Conservation (phyloP, 805 yeast genomes). For the Candida hispaniensis region DNA sequence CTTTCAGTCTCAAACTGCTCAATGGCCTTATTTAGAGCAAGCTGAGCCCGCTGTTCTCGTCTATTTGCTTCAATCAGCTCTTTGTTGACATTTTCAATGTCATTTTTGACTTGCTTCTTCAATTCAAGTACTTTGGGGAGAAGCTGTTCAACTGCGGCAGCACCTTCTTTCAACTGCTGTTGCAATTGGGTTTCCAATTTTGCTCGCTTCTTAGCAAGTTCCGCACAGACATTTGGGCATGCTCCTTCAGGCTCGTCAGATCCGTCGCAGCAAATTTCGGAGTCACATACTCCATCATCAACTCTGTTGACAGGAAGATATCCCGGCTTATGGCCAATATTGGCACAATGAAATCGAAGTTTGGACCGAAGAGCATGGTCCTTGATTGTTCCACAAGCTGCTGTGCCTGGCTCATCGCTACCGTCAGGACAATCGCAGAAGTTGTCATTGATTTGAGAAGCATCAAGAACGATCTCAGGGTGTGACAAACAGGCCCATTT, state of each 20-base stretch:
- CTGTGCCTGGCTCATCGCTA: constrained; percentile 91
- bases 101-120: constrained; percentile 18
- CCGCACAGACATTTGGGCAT: constrained; percentile 49
- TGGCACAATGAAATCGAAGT: constrained; percentile 59
- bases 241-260: constrained; percentile 57
- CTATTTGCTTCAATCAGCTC: constrained; percentile 6
- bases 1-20: constrained; percentile 2
- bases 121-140: constrained; percentile 26
- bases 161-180: constrained; percentile 29
- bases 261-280: constrained; percentile 86
- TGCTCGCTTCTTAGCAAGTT: constrained; percentile 36
- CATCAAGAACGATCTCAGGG: constrained; percentile 52
- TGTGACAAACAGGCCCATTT: constrained; percentile 61
- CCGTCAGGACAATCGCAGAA: constrained; percentile 98
- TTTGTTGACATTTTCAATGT: constrained; percentile 23
- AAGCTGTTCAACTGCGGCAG: constrained; percentile 28
- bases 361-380: constrained; percentile 20
- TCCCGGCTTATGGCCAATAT: constrained; percentile 55
- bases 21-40: constrained; percentile 6
- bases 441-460: constrained; percentile 68
- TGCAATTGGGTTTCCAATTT: constrained; percentile 20
- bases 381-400: constrained; percentile 47
- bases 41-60: constrained; percentile 7
- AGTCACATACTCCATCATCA: constrained; percentile 88
- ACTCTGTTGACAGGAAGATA: constrained; percentile 58